Base-by-base conservation (phyloP, 176 grass and related monocot species). In the Carex parvula region DNA sequence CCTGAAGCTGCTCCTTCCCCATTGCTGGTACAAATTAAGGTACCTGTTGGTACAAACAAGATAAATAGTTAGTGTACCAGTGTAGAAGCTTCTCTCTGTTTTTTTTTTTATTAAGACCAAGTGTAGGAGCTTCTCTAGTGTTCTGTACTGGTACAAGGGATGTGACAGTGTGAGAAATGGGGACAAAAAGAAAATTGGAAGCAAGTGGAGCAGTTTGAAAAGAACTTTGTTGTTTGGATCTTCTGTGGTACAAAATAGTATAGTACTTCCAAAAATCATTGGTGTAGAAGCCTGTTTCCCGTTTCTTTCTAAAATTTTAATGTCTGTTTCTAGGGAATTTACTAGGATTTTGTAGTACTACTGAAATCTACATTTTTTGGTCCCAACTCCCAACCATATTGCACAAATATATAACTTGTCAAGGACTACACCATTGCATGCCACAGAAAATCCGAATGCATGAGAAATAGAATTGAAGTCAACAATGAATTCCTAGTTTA, bases 1-100 rank as follows among this genome's bases (percentile, higher is more conserved):
- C 84, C 72, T 85, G 70, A 44, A 85, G 84, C 70, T 83, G 60
- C 0, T 83, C 80, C 48, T 18, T 83, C 21, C 10, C 80, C 80
- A 83, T 83, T 42, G 20, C 20, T 83, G 61, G 61, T 83, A 83
- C 61, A 30, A 30, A 39, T 39, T 6, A 39, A 30, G 73, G 60
- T 68, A 68, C 26, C 80, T 83, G 62, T 18, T 66, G 60, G 80
- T 68, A 83, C 37, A 44, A 3, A 68, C 9, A 82, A 83, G 59
- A 83, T 5, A 30, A 8, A 83, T 44, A 8, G 9, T 83, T 67
- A 66, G 37, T 24, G 32, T 39, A 39, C 0, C 15, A 41, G 37
- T 20, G 3, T 44, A 48, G 42, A 18, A 52, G 5, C 1, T 64
- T 29, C 29, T 29, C 29, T 29, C 29, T 13, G 2, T 30, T 6